phyloP scores from a whole-genome alignment of 176 grass and related monocot species.

The Aegilops longissima region DNA sequence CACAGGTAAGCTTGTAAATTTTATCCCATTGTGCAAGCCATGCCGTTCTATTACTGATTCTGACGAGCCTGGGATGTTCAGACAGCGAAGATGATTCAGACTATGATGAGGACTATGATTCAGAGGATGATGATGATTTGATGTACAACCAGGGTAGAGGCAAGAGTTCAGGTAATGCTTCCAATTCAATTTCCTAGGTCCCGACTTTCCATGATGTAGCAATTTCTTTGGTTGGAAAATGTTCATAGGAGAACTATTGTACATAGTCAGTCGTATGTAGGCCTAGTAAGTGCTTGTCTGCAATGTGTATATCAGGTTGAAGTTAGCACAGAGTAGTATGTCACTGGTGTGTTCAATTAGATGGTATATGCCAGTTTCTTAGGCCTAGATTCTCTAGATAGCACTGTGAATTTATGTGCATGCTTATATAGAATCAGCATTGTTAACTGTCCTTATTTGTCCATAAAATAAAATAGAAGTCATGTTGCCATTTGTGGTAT shows the following conservation, averaged over 20 bases:
- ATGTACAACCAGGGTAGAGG: conserved; percentile 31
- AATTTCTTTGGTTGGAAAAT: neutral
- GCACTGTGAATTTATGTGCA: neutral
- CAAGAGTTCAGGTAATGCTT: conserved; percentile 69
- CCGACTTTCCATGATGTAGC: neutral
- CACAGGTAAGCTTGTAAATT: neutral
- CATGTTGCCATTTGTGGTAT: neutral
- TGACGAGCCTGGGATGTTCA: conserved; percentile 1
- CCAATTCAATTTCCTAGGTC: neutral
- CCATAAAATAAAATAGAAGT: neutral
- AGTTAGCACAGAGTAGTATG: neutral
- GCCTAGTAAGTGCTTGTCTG: neutral
- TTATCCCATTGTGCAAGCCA: neutral
- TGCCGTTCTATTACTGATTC: neutral
- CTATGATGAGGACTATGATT: conserved; percentile 65
- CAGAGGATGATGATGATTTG: conserved; percentile 60
- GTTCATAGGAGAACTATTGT: neutral
- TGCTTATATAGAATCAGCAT: neutral
- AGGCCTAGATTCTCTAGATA: neutral
- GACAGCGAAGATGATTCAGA: conserved; percentile 48
- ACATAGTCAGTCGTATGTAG: neutral
- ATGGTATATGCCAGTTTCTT: neutral
- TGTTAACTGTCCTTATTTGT: neutral
- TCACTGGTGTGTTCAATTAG: neutral
- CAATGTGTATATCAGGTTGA: neutral